Percentiles rank a stretch among this genome's conserved stretches.
phyloP scores from a whole-genome alignment of 2,329 filamentous ascomycete species.

The Penicillium sp. region DNA sequence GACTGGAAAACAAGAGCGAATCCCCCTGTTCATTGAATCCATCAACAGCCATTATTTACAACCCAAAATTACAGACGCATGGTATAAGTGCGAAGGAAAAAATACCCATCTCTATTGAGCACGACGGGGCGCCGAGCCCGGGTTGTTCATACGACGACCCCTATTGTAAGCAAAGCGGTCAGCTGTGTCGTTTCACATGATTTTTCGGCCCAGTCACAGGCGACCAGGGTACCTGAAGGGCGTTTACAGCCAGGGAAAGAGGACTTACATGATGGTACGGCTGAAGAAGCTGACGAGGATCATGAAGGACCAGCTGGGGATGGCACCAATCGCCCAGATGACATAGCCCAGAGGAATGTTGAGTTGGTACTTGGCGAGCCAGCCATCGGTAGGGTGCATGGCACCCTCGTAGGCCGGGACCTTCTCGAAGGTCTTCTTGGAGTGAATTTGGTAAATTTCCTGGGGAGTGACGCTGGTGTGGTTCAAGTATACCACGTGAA shows the following conservation, averaged over 20 bases:
- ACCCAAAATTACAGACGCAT: slow-evolving; percentile 14
- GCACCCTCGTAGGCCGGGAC: slow-evolving; percentile 50
- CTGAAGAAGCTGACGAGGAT: slow-evolving; percentile 56
- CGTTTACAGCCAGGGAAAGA: slow-evolving; percentile 3
- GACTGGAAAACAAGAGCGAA: slow-evolving; percentile 1
- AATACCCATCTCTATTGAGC: slow-evolving; percentile 15
- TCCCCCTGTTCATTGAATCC: slow-evolving; percentile 12
- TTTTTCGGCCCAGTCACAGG: neutral
- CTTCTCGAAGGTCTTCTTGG: slow-evolving; percentile 52
- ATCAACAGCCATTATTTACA: slow-evolving; percentile 31
- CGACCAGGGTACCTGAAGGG: neutral
- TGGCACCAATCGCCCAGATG: slow-evolving; percentile 51
- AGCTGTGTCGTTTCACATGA: neutral
- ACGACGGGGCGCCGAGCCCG: slow-evolving; percentile 9
- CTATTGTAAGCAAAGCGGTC: slow-evolving; percentile 14
- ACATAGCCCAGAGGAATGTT: slow-evolving; percentile 51
- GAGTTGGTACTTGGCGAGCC: slow-evolving; percentile 48
- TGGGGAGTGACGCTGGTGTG: slow-evolving; percentile 51
- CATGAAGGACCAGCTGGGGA: slow-evolving; percentile 62
- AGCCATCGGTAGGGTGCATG: slow-evolving; percentile 57
- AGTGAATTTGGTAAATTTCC: slow-evolving; percentile 52
- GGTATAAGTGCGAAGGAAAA: slow-evolving; percentile 6
- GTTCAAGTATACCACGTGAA: slow-evolving; percentile 53
- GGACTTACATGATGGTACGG: slow-evolving; percentile 55
- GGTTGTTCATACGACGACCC: slow-evolving; percentile 22